A percentile compares a stretch with the other conserved stretches of the same genome.
Evolutionary conservation across 257 asterid genomes (phyloP).

Genomic region (Solanum sejunctum): DNA sequence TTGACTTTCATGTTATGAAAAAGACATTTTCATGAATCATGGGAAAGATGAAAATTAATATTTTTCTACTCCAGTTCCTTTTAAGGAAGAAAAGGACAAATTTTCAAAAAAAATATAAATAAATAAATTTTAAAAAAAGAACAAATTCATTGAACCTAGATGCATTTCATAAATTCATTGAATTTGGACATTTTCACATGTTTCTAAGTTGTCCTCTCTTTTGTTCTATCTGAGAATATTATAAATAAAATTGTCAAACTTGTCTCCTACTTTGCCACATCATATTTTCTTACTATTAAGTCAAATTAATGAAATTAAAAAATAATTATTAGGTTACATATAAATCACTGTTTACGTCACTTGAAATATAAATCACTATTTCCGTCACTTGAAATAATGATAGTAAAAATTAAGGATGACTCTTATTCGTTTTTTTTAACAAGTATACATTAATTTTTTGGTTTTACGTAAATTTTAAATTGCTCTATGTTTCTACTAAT

Average conservation of each 20-base stretch:
- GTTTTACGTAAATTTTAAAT: too few relatives aligned
- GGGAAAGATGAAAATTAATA: neutral
- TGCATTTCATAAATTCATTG: neutral
- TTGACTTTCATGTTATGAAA: too few relatives aligned
- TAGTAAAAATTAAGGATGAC: too few relatives aligned
- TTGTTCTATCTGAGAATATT: neutral
- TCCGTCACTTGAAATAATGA: too few relatives aligned
- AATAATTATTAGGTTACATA: accelerated
- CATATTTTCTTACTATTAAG: neutral
- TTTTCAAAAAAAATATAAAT: neutral
- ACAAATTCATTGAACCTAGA: neutral
- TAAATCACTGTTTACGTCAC: too few relatives aligned
- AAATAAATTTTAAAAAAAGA: accelerated
- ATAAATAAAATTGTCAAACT: neutral
- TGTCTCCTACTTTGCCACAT: neutral
- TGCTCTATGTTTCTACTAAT: too few relatives aligned
- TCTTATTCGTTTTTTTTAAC: too few relatives aligned
- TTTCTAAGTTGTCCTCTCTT: neutral
- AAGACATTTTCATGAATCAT: neutral
- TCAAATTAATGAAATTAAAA: neutral
- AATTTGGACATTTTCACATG: neutral
- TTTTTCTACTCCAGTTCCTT: neutral
- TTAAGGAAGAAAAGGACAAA: neutral
- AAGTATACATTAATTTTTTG: too few relatives aligned
- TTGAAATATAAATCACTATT: too few relatives aligned